Evolutionary conservation across 1,139 yeast genomes (phyloP).

Genomic region (Groenewaldozyma sp.): DNA sequence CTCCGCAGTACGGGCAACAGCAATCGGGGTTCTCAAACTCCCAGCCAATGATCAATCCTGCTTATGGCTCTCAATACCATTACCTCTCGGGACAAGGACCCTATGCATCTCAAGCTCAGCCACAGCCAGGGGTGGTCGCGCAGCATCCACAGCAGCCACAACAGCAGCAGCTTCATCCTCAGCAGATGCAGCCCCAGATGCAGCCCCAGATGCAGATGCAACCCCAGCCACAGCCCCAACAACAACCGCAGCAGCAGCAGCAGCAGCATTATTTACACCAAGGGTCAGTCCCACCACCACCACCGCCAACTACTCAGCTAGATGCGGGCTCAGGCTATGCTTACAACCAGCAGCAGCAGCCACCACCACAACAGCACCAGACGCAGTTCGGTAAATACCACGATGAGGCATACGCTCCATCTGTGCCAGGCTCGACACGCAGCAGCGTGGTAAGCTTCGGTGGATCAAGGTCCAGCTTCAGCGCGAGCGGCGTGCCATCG

Average conservation of each 20-base stretch:
- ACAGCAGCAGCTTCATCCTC: slow-evolving; percentile 7
- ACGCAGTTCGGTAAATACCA: slow-evolving; percentile 3
- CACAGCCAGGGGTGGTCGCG: slow-evolving; percentile 2
- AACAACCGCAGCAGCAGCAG: too few species aligned
- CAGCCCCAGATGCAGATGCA: slow-evolving; percentile 1
- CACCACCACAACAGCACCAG: slow-evolving; percentile 9
- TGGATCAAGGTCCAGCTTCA: background rate
- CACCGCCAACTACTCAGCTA: slow-evolving; percentile 2
- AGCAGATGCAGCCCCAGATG: slow-evolving; percentile 1
- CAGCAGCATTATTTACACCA: slow-evolving; percentile 2
- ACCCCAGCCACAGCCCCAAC: slow-evolving; percentile 1
- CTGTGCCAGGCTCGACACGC: slow-evolving; percentile 3
- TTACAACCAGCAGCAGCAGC: slow-evolving; percentile 4
- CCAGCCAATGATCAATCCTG: slow-evolving; percentile 3
- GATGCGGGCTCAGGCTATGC: background rate
- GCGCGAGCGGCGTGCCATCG: background rate
- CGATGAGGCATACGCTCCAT: background rate
- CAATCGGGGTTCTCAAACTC: background rate
- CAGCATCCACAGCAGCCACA: slow-evolving; percentile 9
- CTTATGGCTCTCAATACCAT: slow-evolving; percentile 3
- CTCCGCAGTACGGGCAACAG: background rate
- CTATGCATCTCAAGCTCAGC: slow-evolving; percentile 7
- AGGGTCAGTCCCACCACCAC: slow-evolving; percentile 2
- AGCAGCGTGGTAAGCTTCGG: background rate
- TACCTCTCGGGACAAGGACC: slow-evolving; percentile 6